Evolutionary conservation across 2,329 filamentous ascomycete genomes (phyloP).

Genomic region (Trichophyton mentagrophytes): DNA sequence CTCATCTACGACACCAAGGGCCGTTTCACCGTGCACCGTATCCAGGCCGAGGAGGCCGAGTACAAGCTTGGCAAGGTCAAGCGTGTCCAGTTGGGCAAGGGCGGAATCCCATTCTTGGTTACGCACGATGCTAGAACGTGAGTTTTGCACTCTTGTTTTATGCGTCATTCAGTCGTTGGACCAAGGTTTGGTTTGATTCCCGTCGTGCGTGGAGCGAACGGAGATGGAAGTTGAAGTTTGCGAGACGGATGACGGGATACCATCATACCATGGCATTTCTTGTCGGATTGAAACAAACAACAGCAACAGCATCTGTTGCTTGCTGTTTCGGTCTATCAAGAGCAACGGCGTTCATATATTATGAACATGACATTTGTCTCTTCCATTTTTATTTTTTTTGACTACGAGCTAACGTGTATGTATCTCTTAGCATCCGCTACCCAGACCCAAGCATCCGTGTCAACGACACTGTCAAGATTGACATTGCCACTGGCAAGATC

Average conservation of each 20-base stretch:
- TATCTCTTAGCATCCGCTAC: slow-evolving; percentile 75
- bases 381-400: slow-evolving; percentile 6
- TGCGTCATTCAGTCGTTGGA: slow-evolving; percentile 99
- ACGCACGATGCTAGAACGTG: slow-evolving; percentile 99
- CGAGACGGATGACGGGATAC: slow-evolving; percentile 1
- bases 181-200: slow-evolving; percentile 78
- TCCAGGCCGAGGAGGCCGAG: slow-evolving; percentile 95
- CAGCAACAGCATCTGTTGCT: neutral
- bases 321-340: slow-evolving; percentile 16
- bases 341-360: slow-evolving; percentile 4
- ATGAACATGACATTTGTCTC: slow-evolving; percentile 3
- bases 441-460: slow-evolving; percentile 97
- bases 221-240: slow-evolving; percentile 1
- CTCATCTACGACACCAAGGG: slow-evolving; percentile 99
- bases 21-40: slow-evolving; percentile 99
- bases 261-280: slow-evolving; percentile 10
- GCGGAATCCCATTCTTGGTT: slow-evolving; percentile 99
- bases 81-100: slow-evolving; percentile 97
- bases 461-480: slow-evolving; percentile 99
- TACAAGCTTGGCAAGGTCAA: slow-evolving; percentile 99
- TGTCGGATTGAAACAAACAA: slow-evolving; percentile 9
- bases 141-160: slow-evolving; percentile 47
- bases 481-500: slow-evolving; percentile 95
- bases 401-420: slow-evolving; percentile 23
- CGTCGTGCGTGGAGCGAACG: neutral